These are phyloP conservation scores for Pseudisothecium myosuroides DNA, from an alignment of 225 moss, liverwort and hornwort species.

Conservation along the genomic window DNA sequence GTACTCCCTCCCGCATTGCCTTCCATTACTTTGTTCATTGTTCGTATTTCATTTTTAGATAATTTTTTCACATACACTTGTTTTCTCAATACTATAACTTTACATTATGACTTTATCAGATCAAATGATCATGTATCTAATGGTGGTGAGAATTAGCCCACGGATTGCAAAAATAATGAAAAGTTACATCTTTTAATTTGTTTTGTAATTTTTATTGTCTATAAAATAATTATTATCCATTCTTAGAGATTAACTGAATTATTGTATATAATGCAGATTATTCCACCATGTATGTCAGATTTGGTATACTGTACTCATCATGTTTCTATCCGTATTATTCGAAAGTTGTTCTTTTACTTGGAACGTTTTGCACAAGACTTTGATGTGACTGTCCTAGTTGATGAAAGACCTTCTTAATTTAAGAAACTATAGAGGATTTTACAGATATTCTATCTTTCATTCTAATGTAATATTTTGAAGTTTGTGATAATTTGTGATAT, in stretches of 20 bases:
- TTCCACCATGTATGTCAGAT: not conserved
- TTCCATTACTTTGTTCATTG: no score
- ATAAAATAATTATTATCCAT: fast-evolving
- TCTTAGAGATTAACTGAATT: not conserved
- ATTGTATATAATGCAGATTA: fast-evolving
- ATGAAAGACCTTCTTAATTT: not conserved
- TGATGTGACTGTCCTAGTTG: fast-evolving
- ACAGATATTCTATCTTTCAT: fast-evolving
- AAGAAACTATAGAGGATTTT: fast-evolving
- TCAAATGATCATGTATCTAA: no score
- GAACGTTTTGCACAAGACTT: not conserved
- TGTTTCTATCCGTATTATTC: fast-evolving
- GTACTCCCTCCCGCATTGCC: no score
- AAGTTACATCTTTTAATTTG: no score
- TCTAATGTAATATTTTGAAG: fast-evolving
- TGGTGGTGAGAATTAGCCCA: no score
- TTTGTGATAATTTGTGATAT: no score
- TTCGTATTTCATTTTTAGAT: no score
- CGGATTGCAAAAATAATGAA: no score
- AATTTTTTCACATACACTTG: no score
- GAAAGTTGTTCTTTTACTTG: not conserved
- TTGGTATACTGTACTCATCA: not conserved
- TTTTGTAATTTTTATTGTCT: no score
- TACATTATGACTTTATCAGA: no score
- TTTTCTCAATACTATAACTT: no score